Evolutionary conservation across 164 flowering plant species (phyloP).

Genomic region (Euptelea pleiosperma): DNA sequence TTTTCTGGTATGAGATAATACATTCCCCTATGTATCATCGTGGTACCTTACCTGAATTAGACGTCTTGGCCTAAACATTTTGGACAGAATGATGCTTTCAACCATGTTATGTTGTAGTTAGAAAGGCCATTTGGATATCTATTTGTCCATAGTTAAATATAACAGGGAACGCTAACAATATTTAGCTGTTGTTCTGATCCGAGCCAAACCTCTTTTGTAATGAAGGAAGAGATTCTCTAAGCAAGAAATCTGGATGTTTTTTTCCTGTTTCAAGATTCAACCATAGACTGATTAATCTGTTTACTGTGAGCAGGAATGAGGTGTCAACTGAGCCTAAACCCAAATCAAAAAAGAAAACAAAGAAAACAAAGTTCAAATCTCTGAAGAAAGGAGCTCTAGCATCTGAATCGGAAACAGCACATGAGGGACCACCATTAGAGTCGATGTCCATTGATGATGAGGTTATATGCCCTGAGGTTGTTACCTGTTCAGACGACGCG

Average conservation of each 20-base stretch:
- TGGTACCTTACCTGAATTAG: too few species aligned
- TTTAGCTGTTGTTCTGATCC: too few species aligned
- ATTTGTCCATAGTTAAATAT: too few species aligned
- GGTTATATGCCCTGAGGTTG: conserved; percentile 21
- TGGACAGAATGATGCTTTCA: too few species aligned
- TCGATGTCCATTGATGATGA: conserved; percentile 56
- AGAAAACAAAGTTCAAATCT: conserved; percentile 94
- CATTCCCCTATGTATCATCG: too few species aligned
- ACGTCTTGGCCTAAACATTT: too few species aligned
- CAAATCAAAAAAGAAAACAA: conserved; percentile 79
- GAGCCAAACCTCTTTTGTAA: not conserved
- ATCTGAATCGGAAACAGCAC: conserved; percentile 41
- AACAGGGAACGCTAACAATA: too few species aligned
- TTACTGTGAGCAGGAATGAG: conserved; percentile 46
- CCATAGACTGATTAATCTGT: conserved; percentile 3
- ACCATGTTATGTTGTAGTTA: too few species aligned
- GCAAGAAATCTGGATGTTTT: not conserved
- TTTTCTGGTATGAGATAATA: too few species aligned
- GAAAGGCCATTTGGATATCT: too few species aligned
- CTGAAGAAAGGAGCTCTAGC: conserved; percentile 76
- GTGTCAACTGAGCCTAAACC: conserved; percentile 36
- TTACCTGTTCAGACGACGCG: conserved; percentile 25
- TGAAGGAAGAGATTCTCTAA: not conserved
- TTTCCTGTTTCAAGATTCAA: not conserved
- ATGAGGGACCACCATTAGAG: conserved; percentile 43